phyloP scores from a whole-genome alignment of 164 flowering plant species.

The Stephania cephalantha region DNA sequence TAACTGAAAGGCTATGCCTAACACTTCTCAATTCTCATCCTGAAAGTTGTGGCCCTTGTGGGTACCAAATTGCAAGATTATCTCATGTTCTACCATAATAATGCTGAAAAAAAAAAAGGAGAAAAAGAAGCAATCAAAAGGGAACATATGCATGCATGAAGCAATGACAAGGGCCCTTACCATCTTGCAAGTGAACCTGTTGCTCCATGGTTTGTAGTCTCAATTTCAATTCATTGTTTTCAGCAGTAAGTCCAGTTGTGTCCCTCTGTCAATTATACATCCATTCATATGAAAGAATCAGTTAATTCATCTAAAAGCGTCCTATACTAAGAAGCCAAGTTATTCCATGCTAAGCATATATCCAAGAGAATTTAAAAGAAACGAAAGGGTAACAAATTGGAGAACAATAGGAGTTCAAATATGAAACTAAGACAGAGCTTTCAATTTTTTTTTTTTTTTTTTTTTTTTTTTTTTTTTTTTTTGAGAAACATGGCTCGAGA shows the following conservation, averaged over 20 bases:
- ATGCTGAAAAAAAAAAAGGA: too few species aligned
- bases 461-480: too few species aligned
- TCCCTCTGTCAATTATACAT: slow-evolving; percentile 60
- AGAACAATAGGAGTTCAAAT: background rate
- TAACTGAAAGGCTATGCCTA: too few species aligned
- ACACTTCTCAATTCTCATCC: too few species aligned
- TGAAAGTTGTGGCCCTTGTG: too few species aligned
- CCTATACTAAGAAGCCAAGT: background rate
- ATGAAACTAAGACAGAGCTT: background rate
- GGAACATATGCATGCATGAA: background rate
- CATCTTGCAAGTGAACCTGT: slow-evolving; percentile 96
- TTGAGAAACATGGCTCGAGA: background rate
- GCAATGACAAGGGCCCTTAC: slow-evolving; percentile 35
- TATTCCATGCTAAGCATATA: background rate
- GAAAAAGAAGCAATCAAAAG: background rate
- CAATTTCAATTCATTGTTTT: slow-evolving; percentile 84
- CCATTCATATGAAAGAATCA: slow-evolving; percentile 1
- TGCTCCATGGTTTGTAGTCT: slow-evolving; percentile 95
- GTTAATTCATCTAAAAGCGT: background rate
- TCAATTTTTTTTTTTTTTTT: too few species aligned
- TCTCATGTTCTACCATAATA: background rate
- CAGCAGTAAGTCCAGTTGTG: slow-evolving; percentile 76
- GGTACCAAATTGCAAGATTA: background rate
- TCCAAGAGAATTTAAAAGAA: background rate
- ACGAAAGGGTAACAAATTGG: background rate